A percentile compares a stretch with the other conserved stretches of the same genome.
Conservation (phyloP, 1,284 basidiomycete genomes). For the Irpex lacteus region DNA sequence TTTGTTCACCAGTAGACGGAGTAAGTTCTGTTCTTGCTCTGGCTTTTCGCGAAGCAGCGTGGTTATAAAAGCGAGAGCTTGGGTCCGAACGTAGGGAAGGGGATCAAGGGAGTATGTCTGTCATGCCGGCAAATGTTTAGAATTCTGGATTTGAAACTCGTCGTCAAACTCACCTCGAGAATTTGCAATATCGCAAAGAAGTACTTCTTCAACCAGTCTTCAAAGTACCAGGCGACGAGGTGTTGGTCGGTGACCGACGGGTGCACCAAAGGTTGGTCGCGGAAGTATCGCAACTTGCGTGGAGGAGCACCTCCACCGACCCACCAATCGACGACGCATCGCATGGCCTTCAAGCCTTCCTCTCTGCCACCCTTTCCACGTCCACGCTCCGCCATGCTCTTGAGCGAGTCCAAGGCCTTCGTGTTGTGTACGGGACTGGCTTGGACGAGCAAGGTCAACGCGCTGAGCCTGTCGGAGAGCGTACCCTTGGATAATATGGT, state of each 20-base stretch:
- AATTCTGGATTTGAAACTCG: background rate
- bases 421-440: constrained; percentile 90
- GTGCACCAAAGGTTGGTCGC: constrained; percentile 83
- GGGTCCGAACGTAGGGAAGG: constrained; percentile 82
- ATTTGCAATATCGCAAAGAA: constrained; percentile 92
- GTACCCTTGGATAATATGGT: constrained; percentile 88
- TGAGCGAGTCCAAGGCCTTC: constrained; percentile 75
- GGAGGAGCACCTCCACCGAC: constrained; percentile 82
- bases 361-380: constrained; percentile 87
- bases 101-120: constrained; percentile 86
- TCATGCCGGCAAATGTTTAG: background rate
- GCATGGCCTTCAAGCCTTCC: constrained; percentile 85
- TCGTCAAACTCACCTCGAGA: constrained; percentile 65
- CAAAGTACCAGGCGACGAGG: constrained; percentile 86
- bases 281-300: constrained; percentile 90
- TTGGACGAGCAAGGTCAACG: constrained; percentile 88
- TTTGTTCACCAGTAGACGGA: constrained; percentile 93
- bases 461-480: constrained; percentile 90
- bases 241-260: constrained; percentile 71
- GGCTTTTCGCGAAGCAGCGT: constrained; percentile 87
- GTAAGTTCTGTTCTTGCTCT: constrained; percentile 96
- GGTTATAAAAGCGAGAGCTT: constrained; percentile 56
- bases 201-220: constrained; percentile 97
- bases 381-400: constrained; percentile 72
- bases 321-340: constrained; percentile 98